These are phyloP conservation scores for Metschnikowia peoriensis DNA, from an alignment of 805 yeast genomes.

Conservation along the genomic window DNA sequence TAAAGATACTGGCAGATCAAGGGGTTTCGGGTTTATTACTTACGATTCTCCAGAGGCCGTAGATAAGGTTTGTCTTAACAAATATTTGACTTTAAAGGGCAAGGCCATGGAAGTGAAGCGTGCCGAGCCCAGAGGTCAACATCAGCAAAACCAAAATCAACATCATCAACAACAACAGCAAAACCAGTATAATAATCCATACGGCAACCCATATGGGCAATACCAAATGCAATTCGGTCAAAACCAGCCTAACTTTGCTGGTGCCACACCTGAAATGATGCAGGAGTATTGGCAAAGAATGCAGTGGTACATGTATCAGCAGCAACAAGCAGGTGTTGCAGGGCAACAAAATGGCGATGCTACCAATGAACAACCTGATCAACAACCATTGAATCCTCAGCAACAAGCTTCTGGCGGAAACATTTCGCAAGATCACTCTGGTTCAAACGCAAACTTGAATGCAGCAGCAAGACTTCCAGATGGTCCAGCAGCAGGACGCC, in stretches of 20 bases:
- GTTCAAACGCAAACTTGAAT: background rate
- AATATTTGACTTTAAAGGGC: conserved; percentile 81
- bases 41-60: conserved; percentile 94
- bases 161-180: conserved; percentile 25
- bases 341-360: conserved; percentile 23
- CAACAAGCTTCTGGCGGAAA: conserved; percentile 25
- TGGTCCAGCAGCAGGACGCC: conserved; percentile 20
- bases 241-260: conserved; percentile 14
- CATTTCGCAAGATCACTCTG: conserved; percentile 2
- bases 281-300: conserved; percentile 62
- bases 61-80: conserved; percentile 79
- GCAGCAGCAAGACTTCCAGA: conserved; percentile 18
- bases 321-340: conserved; percentile 32
- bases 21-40: conserved; percentile 97
- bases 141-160: conserved; percentile 37
- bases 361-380: conserved; percentile 33
- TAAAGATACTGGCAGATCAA: conserved; percentile 92
- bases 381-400: conserved; percentile 44
- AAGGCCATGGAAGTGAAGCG: conserved; percentile 80
- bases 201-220: conserved; percentile 24
- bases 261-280: conserved; percentile 52
- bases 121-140: conserved; percentile 80
- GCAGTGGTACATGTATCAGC: conserved; percentile 66
- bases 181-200: conserved; percentile 31
- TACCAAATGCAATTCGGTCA: conserved; percentile 15